Conservation (phyloP, 495 filamentous ascomycete species). For the Staphylotrichum tortipilum region DNA sequence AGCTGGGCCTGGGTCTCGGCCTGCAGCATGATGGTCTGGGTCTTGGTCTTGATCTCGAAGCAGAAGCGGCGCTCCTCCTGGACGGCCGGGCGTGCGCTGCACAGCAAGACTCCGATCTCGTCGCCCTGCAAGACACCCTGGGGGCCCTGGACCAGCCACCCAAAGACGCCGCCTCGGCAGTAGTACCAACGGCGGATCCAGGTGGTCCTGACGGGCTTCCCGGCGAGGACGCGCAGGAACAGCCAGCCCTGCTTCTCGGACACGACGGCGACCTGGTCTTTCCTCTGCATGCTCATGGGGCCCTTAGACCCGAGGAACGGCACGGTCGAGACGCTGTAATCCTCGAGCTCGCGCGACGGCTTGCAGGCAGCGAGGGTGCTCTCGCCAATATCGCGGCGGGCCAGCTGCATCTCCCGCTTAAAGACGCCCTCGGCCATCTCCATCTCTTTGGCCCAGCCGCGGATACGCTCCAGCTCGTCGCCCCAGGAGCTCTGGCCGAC, state of each 20-base stretch:
- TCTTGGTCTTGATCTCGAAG: constrained; percentile 98
- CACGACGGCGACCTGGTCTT: constrained; percentile 36
- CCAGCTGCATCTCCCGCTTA: constrained; percentile 64
- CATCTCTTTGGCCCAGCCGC: constrained; percentile 90
- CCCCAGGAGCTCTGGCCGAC: constrained; percentile 50
- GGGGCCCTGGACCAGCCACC: constrained; percentile 80
- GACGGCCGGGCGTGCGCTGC: constrained; percentile 80
- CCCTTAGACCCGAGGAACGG: constrained; percentile 71
- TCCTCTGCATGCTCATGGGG: constrained; percentile 45
- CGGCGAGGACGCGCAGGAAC: constrained; percentile 69
- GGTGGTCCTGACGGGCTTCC: constrained; percentile 76
- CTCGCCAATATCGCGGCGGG: constrained; percentile 78
- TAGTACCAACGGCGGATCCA: constrained; percentile 95
- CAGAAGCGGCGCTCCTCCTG: constrained; percentile 93
- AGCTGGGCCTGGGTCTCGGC: constrained; percentile 86
- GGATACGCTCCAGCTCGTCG: constrained; percentile 78
- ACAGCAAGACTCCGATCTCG: constrained; percentile 89
- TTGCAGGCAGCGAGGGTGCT: constrained; percentile 57
- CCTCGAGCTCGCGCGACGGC: constrained; percentile 85
- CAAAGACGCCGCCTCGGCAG: constrained; percentile 89
- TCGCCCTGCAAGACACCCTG: constrained; percentile 92
- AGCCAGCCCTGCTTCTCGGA: constrained; percentile 93
- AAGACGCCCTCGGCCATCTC: constrained; percentile 72
- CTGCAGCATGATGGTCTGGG: constrained; percentile 78
- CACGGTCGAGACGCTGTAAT: constrained; percentile 80